Percentiles rank a stretch among this genome's conserved stretches.
Conservation (phyloP, 1,284 basidiomycete species). For the Phlebopus sp. region DNA sequence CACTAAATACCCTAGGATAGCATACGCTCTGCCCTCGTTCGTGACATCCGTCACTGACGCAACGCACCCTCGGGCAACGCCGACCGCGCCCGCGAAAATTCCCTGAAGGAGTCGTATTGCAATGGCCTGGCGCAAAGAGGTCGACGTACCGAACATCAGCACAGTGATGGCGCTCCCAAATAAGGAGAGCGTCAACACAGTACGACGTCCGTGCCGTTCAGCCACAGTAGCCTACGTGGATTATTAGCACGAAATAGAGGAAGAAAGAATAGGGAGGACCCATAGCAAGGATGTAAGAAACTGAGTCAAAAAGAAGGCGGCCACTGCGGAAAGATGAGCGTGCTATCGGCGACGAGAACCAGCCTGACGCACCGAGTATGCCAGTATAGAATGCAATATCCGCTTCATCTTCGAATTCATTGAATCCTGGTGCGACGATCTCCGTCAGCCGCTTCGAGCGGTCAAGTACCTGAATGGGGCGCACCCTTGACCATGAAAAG, state of each 20-base stretch:
- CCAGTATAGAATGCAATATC: slow-evolving; percentile 86
- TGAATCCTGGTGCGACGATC: slow-evolving; percentile 15
- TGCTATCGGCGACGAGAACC: slow-evolving; percentile 10
- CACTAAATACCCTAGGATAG: slow-evolving; percentile 73
- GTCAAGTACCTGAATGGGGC: slow-evolving; percentile 15
- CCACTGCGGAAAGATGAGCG: slow-evolving; percentile 43
- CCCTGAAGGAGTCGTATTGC: slow-evolving; percentile 90
- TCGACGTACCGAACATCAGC: slow-evolving; percentile 83
- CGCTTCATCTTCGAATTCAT: slow-evolving; percentile 47
- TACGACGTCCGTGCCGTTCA: slow-evolving; percentile 84
- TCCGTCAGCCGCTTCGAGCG: slow-evolving; percentile 12
- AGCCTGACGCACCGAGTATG: slow-evolving; percentile 56
- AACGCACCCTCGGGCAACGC: slow-evolving; percentile 88
- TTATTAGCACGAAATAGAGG: slow-evolving; percentile 6
- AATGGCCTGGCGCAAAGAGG: slow-evolving; percentile 80
- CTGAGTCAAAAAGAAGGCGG: slow-evolving; percentile 80
- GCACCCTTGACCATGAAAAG: slow-evolving; percentile 90
- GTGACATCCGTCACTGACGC: slow-evolving; percentile 85
- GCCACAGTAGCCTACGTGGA: slow-evolving; percentile 81
- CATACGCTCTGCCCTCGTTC: slow-evolving; percentile 93
- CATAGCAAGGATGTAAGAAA: slow-evolving; percentile 93
- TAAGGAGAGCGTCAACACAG: slow-evolving; percentile 83
- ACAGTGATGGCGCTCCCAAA: slow-evolving; percentile 81
- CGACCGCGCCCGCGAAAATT: slow-evolving; percentile 92
- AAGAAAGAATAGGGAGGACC: slow-evolving; percentile 40